These are phyloP conservation scores for Kwoniella sp. DNA, from an alignment of 768 basidiomycete species.

Conservation along the genomic window DNA sequence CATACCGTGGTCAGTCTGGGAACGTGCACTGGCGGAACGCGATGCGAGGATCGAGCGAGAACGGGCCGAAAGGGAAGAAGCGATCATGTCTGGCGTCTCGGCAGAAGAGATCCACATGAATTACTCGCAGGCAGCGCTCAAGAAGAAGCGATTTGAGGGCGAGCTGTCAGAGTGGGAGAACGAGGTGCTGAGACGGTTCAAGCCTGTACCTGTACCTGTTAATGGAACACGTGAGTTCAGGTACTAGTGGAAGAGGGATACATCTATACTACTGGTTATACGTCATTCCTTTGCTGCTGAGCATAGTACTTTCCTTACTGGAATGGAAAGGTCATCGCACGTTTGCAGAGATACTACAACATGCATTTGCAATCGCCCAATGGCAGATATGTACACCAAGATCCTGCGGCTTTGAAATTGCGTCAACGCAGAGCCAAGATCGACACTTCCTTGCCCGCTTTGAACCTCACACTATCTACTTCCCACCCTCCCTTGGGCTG, in stretches of 20 bases:
- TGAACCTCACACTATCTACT: constrained; percentile 34
- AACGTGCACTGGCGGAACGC: constrained; percentile 63
- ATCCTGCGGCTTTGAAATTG: not conserved
- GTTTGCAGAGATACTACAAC: constrained; percentile 1
- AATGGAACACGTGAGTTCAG: constrained; percentile 16
- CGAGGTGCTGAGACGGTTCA: constrained; percentile 66
- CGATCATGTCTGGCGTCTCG: constrained; percentile 29
- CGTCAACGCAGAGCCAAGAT: not conserved
- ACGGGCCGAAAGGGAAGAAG: constrained; percentile 43
- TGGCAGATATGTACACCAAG: no score
- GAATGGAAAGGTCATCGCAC: not conserved
- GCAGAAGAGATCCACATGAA: constrained; percentile 56
- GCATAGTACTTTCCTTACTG: no score
- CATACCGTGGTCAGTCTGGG: constrained; percentile 53
- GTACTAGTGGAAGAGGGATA: not conserved
- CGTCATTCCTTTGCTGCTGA: no score
- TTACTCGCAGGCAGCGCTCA: constrained; percentile 47
- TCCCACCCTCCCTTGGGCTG: constrained; percentile 49
- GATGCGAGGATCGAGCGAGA: constrained; percentile 58
- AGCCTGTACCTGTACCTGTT: constrained; percentile 40
- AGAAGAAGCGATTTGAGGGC: constrained; percentile 62
- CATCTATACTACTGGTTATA: no score
- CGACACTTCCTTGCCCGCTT: constrained; percentile 40
- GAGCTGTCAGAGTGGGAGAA: constrained; percentile 76
- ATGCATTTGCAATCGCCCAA: not conserved